Percentiles rank a stretch among this genome's conserved stretches.
Evolutionary conservation across 1,284 basidiomycete genomes (phyloP).

Genomic region (Phylloboletellus chloephorus): DNA sequence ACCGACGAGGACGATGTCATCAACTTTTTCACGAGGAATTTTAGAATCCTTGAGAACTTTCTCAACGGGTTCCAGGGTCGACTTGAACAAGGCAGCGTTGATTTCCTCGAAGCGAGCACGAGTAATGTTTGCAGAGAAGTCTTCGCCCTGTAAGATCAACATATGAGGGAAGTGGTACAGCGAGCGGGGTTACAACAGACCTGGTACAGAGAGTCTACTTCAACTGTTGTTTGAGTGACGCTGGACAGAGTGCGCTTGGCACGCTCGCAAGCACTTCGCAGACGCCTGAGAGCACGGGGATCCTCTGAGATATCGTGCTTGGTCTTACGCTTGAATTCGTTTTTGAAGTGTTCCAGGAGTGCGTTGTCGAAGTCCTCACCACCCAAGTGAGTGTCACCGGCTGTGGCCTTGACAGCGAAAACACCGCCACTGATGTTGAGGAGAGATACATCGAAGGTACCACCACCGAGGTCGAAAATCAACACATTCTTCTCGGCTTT

Average conservation of each 20-base stretch:
- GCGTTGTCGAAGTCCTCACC: constrained; percentile 99
- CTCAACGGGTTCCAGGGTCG: constrained; percentile 96
- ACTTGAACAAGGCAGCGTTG: constrained; percentile 92
- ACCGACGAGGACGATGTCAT: constrained; percentile 99
- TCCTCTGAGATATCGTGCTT: constrained; percentile 96
- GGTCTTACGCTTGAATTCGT: constrained; percentile 98
- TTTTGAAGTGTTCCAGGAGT: constrained; percentile 95
- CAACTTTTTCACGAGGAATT: constrained; percentile 94
- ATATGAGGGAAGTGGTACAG: constrained; percentile 11
- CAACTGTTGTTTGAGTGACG: constrained; percentile 96
- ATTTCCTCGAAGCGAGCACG: constrained; percentile 99
- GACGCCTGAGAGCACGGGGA: constrained; percentile 90
- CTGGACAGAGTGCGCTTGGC: constrained; percentile 98
- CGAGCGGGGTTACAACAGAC: constrained; percentile 36
- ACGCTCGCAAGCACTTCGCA: constrained; percentile 97
- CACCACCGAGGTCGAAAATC: constrained; percentile 99
- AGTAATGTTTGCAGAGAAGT: constrained; percentile 95
- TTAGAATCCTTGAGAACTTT: constrained; percentile 99
- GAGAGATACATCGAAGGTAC: constrained; percentile 97
- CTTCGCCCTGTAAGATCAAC: constrained; percentile 56
- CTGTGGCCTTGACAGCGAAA: constrained; percentile 96
- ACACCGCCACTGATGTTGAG: constrained; percentile 96
- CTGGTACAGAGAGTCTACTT: constrained; percentile 98
- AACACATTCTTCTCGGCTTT: constrained; percentile 96
- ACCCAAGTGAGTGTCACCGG: constrained; percentile 97